These are phyloP conservation scores for Sporisorium exsertum DNA, from an alignment of 1,284 basidiomycete genomes.

Conservation along the genomic window DNA sequence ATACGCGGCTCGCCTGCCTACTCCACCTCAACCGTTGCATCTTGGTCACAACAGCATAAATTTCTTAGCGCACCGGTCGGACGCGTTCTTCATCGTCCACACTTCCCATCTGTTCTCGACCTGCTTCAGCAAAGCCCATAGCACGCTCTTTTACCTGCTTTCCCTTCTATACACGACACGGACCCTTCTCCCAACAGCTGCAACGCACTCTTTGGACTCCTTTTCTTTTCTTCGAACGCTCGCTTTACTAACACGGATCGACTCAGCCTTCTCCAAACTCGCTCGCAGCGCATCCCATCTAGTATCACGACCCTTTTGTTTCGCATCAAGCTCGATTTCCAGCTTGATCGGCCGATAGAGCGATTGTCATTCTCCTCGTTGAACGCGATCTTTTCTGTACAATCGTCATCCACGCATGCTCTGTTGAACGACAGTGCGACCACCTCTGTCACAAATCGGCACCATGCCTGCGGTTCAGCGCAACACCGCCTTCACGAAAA, in stretches of 20 bases:
- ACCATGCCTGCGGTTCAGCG: slow-evolving; percentile 44
- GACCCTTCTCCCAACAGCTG: neutral
- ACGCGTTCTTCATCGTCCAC: neutral
- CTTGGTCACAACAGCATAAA: neutral
- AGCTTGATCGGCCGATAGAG: neutral
- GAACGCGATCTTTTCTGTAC: neutral
- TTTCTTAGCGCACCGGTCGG: neutral
- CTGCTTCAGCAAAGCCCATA: neutral
- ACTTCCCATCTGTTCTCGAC: neutral
- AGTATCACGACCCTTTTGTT: neutral
- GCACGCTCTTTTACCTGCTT: slow-evolving; percentile 8
- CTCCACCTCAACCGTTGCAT: neutral
- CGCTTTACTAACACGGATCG: neutral
- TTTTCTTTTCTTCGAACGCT: neutral
- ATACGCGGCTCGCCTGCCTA: neutral
- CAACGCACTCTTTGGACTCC: slow-evolving; percentile 6
- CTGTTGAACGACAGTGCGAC: neutral
- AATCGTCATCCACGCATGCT: slow-evolving; percentile 3
- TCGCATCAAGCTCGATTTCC: neutral
- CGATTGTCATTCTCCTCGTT: neutral
- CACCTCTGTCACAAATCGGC: neutral
- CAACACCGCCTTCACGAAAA: slow-evolving; percentile 56
- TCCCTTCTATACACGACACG: neutral
- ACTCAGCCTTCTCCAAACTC: neutral
- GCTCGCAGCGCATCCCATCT: neutral